These are phyloP conservation scores for Zangia roseola DNA, from an alignment of 768 basidiomycete species.

Conservation along the genomic window DNA sequence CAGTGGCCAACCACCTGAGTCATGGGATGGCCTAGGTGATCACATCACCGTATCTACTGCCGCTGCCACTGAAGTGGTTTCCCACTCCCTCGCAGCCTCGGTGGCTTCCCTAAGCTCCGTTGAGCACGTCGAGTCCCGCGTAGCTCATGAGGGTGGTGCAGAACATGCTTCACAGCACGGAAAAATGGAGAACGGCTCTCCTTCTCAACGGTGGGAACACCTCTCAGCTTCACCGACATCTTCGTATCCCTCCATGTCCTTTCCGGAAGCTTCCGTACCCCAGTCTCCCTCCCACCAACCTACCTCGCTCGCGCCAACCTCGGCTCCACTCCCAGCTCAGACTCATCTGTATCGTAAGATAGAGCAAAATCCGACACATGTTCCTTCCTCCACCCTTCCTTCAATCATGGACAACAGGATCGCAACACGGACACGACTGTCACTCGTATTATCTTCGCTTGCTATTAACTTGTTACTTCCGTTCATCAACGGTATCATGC, in stretches of 20 bases:
- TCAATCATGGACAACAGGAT: slow-evolving; percentile 71
- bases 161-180: slow-evolving; percentile 1
- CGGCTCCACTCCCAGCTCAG: slow-evolving; percentile 2
- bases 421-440: slow-evolving; percentile 62
- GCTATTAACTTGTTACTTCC: slow-evolving; percentile 85
- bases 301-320: slow-evolving; percentile 17
- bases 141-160: slow-evolving; percentile 27
- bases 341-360: slow-evolving; percentile 22
- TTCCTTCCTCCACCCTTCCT: slow-evolving; percentile 51
- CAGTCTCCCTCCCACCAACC: slow-evolving; percentile 40
- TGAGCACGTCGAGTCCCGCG: slow-evolving; percentile 19
- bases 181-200: slow-evolving; percentile 21
- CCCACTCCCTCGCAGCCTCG: slow-evolving; percentile 19
- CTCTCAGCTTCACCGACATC: slow-evolving; percentile 55
- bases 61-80: slow-evolving; percentile 17
- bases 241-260: slow-evolving; percentile 80
- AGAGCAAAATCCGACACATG: slow-evolving; percentile 26
- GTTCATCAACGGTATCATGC: slow-evolving; percentile 93
- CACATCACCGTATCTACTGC: slow-evolving; percentile 23
- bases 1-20: slow-evolving; percentile 21
- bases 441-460: slow-evolving; percentile 68
- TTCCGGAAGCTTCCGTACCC: slow-evolving; percentile 60
- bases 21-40: slow-evolving; percentile 24
- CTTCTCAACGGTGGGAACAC: slow-evolving; percentile 72
- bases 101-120: slow-evolving; percentile 18